These are phyloP conservation scores for Sarocladiaceae sp. DNA, from an alignment of 2,329 filamentous ascomycete genomes.

Conservation along the genomic window DNA sequence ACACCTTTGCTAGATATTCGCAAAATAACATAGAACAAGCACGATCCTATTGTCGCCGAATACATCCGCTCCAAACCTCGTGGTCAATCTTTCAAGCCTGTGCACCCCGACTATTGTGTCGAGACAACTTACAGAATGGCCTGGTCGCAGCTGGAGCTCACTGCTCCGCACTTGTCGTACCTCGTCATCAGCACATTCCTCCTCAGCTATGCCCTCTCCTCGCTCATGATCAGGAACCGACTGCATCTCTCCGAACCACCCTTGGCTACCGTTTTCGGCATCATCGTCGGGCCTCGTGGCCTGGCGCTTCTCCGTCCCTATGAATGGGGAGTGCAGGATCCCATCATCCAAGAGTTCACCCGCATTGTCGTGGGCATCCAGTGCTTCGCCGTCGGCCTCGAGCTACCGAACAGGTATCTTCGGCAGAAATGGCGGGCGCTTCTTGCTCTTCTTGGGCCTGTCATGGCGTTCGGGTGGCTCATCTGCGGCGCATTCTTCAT, in stretches of 20 bases:
- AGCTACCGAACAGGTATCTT: conserved; percentile 47
- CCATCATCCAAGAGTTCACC: conserved; percentile 39
- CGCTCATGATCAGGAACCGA: background rate
- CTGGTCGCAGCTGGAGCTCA: background rate
- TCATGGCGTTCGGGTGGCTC: conserved; percentile 53
- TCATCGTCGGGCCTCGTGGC: background rate
- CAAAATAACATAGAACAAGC: too few species aligned
- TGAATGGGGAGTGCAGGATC: background rate
- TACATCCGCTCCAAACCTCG: too few species aligned
- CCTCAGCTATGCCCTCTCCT: background rate
- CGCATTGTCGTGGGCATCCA: conserved; percentile 54
- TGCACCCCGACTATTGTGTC: too few species aligned
- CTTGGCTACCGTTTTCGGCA: background rate
- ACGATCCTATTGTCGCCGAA: too few species aligned
- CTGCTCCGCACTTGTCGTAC: background rate
- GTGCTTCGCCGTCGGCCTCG: conserved; percentile 50
- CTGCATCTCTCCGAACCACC: background rate
- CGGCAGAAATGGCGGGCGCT: conserved; percentile 40
- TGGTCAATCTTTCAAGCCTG: too few species aligned
- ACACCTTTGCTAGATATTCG: too few species aligned
- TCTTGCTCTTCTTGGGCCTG: conserved; percentile 44
- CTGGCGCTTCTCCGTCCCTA: background rate
- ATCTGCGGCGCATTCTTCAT: conserved; percentile 45
- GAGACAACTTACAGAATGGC: too few species aligned
- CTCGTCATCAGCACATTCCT: background rate